phyloP scores from a whole-genome alignment of 2,329 filamentous ascomycete species.

The Phialocephala sp. region DNA sequence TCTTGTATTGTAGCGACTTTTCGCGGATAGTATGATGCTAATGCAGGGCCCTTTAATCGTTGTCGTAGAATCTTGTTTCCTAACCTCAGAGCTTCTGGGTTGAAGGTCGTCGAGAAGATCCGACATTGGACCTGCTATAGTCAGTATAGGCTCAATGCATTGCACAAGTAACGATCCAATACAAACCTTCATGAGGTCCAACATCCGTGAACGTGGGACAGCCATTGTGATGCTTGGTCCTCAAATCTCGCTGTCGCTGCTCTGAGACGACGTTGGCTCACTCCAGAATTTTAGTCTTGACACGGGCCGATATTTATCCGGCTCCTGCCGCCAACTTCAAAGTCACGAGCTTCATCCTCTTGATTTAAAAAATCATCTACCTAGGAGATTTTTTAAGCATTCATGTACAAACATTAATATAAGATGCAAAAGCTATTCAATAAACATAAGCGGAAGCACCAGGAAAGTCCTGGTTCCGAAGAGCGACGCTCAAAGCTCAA shows the following conservation, averaged over 20 bases:
- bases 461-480: conserved; percentile 14
- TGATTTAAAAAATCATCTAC: conserved; percentile 8
- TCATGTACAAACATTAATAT: background rate
- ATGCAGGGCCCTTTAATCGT: conserved; percentile 79
- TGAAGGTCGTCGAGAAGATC: conserved; percentile 90
- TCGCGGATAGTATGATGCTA: conserved; percentile 89
- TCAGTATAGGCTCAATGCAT: conserved; percentile 11
- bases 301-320: conserved; percentile 31
- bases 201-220: conserved; percentile 64
- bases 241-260: conserved; percentile 12
- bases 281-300: conserved; percentile 15
- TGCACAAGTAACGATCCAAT: background rate
- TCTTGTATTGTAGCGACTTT: conserved; percentile 68
- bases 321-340: background rate
- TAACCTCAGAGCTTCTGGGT: conserved; percentile 79
- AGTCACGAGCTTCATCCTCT: background rate
- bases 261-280: conserved; percentile 21
- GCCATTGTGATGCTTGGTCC: conserved; percentile 49
- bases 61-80: conserved; percentile 94
- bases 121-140: conserved; percentile 79
- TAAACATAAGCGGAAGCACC: conserved; percentile 31
- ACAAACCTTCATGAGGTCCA: conserved; percentile 80
- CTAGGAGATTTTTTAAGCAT: background rate
- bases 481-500: conserved; percentile 23
- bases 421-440: conserved; percentile 26